phyloP scores from a whole-genome alignment of 176 grass and related monocot species.

The Oryza australiensis region DNA sequence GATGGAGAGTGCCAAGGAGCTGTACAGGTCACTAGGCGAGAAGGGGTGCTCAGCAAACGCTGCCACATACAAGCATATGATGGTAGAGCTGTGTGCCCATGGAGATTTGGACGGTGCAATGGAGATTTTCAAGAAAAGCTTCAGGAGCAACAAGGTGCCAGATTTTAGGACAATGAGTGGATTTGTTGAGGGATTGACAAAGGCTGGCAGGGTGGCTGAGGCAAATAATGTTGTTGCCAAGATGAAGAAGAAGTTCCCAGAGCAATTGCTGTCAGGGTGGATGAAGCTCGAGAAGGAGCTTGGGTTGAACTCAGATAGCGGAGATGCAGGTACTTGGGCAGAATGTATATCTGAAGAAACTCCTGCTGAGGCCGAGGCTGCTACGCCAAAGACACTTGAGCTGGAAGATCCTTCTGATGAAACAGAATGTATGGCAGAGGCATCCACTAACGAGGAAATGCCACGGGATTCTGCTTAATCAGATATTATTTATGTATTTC shows the following conservation, averaged over 20 bases:
- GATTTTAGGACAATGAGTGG: slow-evolving; percentile 51
- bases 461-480: slow-evolving; percentile 26
- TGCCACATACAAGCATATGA: slow-evolving; percentile 46
- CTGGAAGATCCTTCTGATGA: slow-evolving; percentile 22
- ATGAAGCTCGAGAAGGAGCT: slow-evolving; percentile 62
- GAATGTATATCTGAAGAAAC: slow-evolving; percentile 26
- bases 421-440: slow-evolving; percentile 13
- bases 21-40: slow-evolving; percentile 48
- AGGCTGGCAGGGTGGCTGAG: slow-evolving; percentile 47
- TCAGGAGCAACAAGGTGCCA: slow-evolving; percentile 47
- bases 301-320: slow-evolving; percentile 39
- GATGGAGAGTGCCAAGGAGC: slow-evolving; percentile 48
- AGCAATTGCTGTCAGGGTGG: slow-evolving; percentile 51
- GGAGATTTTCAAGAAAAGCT: slow-evolving; percentile 53
- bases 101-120: slow-evolving; percentile 55
- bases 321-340: background rate
- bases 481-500: slow-evolving; percentile 3
- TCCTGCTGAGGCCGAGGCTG: slow-evolving; percentile 11
- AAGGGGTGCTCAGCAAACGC: slow-evolving; percentile 57
- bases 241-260: slow-evolving; percentile 40
- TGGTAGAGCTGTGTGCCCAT: slow-evolving; percentile 43
- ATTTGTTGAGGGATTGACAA: slow-evolving; percentile 55
- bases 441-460: slow-evolving; percentile 30
- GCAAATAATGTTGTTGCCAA: slow-evolving; percentile 43
- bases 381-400: slow-evolving; percentile 15